Base-by-base conservation (phyloP, 2,329 filamentous ascomycete genomes). In the Colletotrichum trifolii region DNA sequence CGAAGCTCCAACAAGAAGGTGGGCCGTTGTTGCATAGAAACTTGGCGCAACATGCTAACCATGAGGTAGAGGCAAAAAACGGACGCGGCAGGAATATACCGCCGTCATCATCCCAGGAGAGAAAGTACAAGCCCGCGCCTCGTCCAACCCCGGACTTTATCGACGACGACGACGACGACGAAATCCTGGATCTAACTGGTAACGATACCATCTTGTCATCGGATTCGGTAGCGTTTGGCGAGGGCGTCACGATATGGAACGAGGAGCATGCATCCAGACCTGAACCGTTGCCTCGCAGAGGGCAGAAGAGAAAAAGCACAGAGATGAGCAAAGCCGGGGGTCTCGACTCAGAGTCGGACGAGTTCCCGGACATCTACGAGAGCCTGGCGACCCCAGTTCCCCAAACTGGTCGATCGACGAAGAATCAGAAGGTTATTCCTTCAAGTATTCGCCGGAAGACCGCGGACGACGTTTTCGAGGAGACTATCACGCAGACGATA, bases 291-390 rank as follows among this genome's bases (percentile, higher is more conserved):
- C 67, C 76, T 2, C 80, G 74, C 48, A 77, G 78, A 49, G 76
- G 76, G 15, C 85, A 81, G 72, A 87, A 87, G 73, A 75, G 84
- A 66, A 87, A 87, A 71, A 85, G 83, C 66, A 75, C 74, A 33
- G 81, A 85, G 9, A 81, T 84, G 33, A 78, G 71, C 65, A 78
- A 74, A 63, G 67, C 67, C 40, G 60, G 60, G 8, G 71, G 73
- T 34, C 73, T 77, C 11, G 72, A 73, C 12, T 74, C 72, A 13
- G 74, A 78, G 4, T 73, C 81, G 12, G 81, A 82, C 39, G 80
- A 83, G 15, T 88, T 86, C 49, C 84, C 83, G 0, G 85, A 88
- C 67, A 82, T 88, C 8, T 81, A 83, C 67, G 78, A 86, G 52
- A 74, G 83, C 52, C 73, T 81, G 10, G 82, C 79, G 35, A 81